phyloP scores from a whole-genome alignment of 2,329 filamentous ascomycete genomes.

The Nannizziopsis arthrosporioides region DNA sequence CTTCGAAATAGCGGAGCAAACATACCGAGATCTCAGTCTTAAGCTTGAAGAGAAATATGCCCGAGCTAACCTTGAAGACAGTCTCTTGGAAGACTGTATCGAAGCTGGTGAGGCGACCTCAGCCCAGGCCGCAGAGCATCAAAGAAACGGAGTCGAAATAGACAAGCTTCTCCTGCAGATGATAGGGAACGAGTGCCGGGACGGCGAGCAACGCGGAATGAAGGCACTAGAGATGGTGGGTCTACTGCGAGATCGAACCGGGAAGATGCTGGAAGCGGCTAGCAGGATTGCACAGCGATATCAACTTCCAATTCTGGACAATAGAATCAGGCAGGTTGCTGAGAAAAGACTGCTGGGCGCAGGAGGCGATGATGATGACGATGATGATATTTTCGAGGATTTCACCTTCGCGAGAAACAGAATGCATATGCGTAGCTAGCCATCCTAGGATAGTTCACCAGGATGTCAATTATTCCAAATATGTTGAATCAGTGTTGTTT shows the following conservation, averaged over 20 bases:
- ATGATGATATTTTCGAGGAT: neutral
- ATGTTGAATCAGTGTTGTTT: no score
- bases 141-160: slow-evolving; percentile 65
- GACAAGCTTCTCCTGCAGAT: slow-evolving; percentile 86
- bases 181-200: slow-evolving; percentile 77
- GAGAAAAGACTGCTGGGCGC: slow-evolving; percentile 55
- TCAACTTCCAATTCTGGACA: slow-evolving; percentile 63
- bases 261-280: slow-evolving; percentile 84
- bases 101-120: slow-evolving; percentile 54
- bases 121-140: slow-evolving; percentile 55
- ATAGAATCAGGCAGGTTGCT: slow-evolving; percentile 80
- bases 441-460: no score
- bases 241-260: slow-evolving; percentile 71
- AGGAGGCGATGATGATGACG: slow-evolving; percentile 43
- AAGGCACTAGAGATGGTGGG: slow-evolving; percentile 82
- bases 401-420: no score
- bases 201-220: slow-evolving; percentile 89
- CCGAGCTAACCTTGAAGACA: slow-evolving; percentile 57
- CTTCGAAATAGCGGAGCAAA: slow-evolving; percentile 26
- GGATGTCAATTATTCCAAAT: no score
- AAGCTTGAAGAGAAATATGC: slow-evolving; percentile 73
- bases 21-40: slow-evolving; percentile 42
- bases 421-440: no score
- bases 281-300: slow-evolving; percentile 81
- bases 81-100: slow-evolving; percentile 64